These are phyloP conservation scores for Lasiosphaeria miniovina DNA, from an alignment of 495 filamentous ascomycete species.

Conservation along the genomic window DNA sequence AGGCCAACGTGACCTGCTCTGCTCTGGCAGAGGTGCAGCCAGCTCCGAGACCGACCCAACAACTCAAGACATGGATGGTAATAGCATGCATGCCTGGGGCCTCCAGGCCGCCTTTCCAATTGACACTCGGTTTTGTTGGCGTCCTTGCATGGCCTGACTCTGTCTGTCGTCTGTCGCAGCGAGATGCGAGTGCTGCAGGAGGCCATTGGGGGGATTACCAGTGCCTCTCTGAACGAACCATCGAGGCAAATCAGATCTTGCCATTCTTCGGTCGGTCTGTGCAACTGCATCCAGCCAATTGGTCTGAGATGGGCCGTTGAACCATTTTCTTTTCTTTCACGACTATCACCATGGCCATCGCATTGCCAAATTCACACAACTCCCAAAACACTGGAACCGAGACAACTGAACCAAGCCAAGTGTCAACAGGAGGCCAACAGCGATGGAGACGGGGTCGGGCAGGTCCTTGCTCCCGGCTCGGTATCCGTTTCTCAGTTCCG, in stretches of 20 bases:
- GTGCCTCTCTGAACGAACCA: background rate
- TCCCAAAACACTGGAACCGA: background rate
- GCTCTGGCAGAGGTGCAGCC: background rate
- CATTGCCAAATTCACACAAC: background rate
- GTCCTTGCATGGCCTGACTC: no score
- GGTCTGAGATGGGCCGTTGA: background rate
- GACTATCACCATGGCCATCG: background rate
- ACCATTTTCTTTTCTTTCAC: background rate
- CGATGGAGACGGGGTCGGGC: no score
- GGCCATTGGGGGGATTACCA: no score
- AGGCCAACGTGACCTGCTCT: background rate
- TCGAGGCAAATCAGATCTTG: slow-evolving; percentile 17
- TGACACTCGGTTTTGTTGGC: background rate
- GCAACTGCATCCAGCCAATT: slow-evolving; percentile 1
- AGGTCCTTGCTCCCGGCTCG: no score
- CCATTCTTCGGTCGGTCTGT: background rate
- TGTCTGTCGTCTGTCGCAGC: no score
- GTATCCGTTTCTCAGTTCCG: no score
- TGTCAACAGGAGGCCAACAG: no score
- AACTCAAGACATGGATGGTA: no score
- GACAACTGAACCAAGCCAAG: no score
- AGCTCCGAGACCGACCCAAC: background rate
- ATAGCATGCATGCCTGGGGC: background rate
- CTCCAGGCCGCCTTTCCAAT: background rate
- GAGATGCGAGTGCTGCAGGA: no score